phyloP scores from a whole-genome alignment of 2,329 filamentous ascomycete species.

The Calonectria multiphialidica region DNA sequence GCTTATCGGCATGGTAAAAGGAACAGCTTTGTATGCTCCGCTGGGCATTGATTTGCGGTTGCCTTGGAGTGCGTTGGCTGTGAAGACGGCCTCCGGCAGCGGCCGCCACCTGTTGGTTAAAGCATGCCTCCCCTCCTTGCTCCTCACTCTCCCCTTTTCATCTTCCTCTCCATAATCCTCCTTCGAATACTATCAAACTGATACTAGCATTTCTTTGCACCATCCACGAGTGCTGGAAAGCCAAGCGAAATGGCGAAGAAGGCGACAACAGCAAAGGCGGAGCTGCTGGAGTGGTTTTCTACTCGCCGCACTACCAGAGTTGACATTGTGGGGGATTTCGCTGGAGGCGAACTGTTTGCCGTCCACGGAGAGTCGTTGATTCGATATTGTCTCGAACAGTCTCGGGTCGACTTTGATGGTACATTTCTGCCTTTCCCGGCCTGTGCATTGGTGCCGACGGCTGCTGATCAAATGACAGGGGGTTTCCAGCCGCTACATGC shows the following conservation, averaged over 20 bases:
- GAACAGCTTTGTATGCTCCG: not conserved
- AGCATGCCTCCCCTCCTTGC: not conserved
- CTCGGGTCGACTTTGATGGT: constrained; percentile 73
- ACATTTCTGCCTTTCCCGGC: constrained; percentile 23
- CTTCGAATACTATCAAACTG: not conserved
- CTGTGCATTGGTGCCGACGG: too few species aligned
- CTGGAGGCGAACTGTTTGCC: constrained; percentile 78
- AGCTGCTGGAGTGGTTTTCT: constrained; percentile 25
- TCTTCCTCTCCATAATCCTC: not conserved
- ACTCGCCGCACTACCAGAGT: constrained; percentile 48
- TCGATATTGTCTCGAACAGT: constrained; percentile 71
- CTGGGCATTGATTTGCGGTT: not conserved
- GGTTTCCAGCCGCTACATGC: constrained; percentile 81
- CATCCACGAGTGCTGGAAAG: not conserved
- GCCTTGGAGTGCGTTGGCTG: not conserved
- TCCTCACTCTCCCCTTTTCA: not conserved
- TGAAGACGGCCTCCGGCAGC: constrained; percentile 8
- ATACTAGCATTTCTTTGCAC: not conserved
- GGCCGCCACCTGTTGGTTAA: not conserved
- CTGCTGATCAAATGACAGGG: constrained; percentile 45
- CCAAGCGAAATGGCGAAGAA: not conserved
- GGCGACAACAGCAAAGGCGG: not conserved
- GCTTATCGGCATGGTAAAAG: not conserved
- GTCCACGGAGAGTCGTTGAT: constrained; percentile 82
- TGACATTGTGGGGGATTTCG: constrained; percentile 81